Conservation (phyloP, 2,329 filamentous ascomycete genomes). For the Fusarium sp. region DNA sequence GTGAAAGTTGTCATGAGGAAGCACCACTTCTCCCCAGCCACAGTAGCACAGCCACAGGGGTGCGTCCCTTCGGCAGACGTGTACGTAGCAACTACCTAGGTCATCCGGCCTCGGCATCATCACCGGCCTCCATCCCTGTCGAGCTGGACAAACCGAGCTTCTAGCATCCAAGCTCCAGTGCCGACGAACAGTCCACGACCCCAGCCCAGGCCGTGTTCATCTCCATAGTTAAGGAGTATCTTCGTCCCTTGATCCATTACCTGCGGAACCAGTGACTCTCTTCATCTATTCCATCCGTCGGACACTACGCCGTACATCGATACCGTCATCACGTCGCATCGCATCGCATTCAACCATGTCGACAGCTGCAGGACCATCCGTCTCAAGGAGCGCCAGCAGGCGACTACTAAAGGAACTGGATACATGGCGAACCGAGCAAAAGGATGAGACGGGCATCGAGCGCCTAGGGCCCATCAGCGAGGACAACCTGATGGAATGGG, state of each 20-base stretch:
- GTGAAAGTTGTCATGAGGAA: neutral
- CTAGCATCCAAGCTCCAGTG: slow-evolving; percentile 5
- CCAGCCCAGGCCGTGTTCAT: slow-evolving; percentile 10
- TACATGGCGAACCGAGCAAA: slow-evolving; percentile 59
- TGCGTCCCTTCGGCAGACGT: slow-evolving; percentile 4
- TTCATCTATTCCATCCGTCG: neutral
- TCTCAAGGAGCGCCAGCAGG: slow-evolving; percentile 59
- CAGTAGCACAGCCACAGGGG: slow-evolving; percentile 23
- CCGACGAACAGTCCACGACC: slow-evolving; percentile 19
- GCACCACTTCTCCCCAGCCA: slow-evolving; percentile 13
- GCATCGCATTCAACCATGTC: slow-evolving; percentile 26
- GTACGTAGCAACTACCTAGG: slow-evolving; percentile 11
- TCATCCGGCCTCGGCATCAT: slow-evolving; percentile 41
- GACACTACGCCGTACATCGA: neutral
- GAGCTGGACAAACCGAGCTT: slow-evolving; percentile 18
- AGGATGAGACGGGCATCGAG: slow-evolving; percentile 63
- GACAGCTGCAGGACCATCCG: slow-evolving; percentile 28
- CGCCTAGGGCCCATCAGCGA: slow-evolving; percentile 63
- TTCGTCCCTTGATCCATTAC: neutral
- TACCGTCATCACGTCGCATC: slow-evolving; percentile 14
- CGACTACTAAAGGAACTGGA: slow-evolving; percentile 67
- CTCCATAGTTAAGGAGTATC: slow-evolving; percentile 5
- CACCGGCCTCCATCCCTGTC: slow-evolving; percentile 39
- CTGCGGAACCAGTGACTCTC: neutral
- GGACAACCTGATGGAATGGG: slow-evolving; percentile 64